Percentiles rank a stretch among this genome's conserved stretches.
Evolutionary conservation across 1,284 basidiomycete genomes (phyloP).

Genomic region (Ganoderma lucidum): DNA sequence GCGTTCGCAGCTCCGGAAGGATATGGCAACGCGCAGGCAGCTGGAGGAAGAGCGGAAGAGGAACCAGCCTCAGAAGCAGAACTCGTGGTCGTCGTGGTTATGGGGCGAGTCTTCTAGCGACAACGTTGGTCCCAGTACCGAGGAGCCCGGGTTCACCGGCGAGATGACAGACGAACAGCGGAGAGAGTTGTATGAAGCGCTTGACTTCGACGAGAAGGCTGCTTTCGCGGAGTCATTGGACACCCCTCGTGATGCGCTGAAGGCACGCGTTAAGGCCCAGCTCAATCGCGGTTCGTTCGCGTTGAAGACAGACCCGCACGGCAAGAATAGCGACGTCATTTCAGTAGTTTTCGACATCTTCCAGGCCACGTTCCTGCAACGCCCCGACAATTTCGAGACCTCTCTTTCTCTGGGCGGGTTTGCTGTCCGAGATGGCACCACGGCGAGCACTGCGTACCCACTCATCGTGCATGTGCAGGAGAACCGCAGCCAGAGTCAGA

Average conservation of each 20-base stretch:
- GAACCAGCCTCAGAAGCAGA: conserved; percentile 54
- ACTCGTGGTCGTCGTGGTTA: conserved; percentile 85
- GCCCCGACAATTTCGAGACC: conserved; percentile 86
- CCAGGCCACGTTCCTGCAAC: conserved; percentile 85
- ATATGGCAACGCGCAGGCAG: conserved; percentile 73
- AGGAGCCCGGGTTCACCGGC: conserved; percentile 66
- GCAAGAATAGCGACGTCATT: conserved; percentile 75
- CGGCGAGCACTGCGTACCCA: conserved; percentile 82
- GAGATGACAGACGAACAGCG: conserved; percentile 93
- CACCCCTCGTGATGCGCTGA: conserved; percentile 84
- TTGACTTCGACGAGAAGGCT: conserved; percentile 93
- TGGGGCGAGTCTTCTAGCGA: conserved; percentile 67
- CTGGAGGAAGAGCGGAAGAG: conserved; percentile 75
- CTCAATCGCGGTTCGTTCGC: conserved; percentile 90
- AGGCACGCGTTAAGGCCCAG: conserved; percentile 79
- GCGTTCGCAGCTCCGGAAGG: conserved; percentile 88
- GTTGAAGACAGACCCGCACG: conserved; percentile 77
- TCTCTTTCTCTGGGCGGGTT: conserved; percentile 90
- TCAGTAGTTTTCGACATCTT: conserved; percentile 92
- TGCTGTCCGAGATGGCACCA: conserved; percentile 93
- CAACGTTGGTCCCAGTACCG: conserved; percentile 35
- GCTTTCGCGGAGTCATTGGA: conserved; percentile 75
- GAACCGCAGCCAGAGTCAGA: conserved; percentile 35
- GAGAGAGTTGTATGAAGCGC: conserved; percentile 91
- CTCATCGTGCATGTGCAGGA: conserved; percentile 96